Conservation (phyloP, 768 basidiomycete species). For the Agaricus sinodeliciosus region DNA sequence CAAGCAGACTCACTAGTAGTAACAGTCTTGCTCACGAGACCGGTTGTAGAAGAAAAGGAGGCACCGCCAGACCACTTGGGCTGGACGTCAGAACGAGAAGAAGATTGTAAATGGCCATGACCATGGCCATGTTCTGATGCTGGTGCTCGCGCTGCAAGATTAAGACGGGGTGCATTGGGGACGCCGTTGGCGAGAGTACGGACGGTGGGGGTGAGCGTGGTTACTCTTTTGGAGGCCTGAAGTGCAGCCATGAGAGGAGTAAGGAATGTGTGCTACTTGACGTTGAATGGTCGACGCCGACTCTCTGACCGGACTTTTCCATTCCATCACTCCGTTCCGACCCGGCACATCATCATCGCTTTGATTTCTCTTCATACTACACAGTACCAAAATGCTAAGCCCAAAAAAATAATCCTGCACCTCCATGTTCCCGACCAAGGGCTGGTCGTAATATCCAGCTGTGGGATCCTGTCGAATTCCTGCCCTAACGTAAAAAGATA, state of each 20-base stretch:
- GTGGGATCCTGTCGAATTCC: too few species aligned
- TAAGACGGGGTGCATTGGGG: slow-evolving; percentile 69
- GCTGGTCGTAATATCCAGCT: too few species aligned
- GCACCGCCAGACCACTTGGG: slow-evolving; percentile 57
- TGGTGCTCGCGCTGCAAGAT: slow-evolving; percentile 62
- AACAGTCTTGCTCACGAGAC: slow-evolving; percentile 61
- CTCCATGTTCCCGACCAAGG: too few species aligned
- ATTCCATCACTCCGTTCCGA: slow-evolving; percentile 34
- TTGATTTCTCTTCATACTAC: neutral
- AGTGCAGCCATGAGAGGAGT: slow-evolving; percentile 54
- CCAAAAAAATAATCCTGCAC: neutral
- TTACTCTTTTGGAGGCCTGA: slow-evolving; percentile 73
- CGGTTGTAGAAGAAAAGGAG: slow-evolving; percentile 38
- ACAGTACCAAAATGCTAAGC: neutral
- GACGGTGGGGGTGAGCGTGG: slow-evolving; percentile 78
- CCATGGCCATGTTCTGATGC: slow-evolving; percentile 53
- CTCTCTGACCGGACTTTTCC: slow-evolving; percentile 27
- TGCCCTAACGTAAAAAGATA: too few species aligned
- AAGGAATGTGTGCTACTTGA: slow-evolving; percentile 17
- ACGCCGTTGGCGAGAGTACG: slow-evolving; percentile 75
- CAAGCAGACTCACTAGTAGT: slow-evolving; percentile 44
- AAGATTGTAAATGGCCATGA: slow-evolving; percentile 48
- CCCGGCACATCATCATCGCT: slow-evolving; percentile 19
- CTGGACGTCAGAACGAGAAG: slow-evolving; percentile 55
- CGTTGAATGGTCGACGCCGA: slow-evolving; percentile 12